Evolutionary conservation across 2,329 filamentous ascomycete genomes (phyloP).

Genomic region (Boeremia lycopersici): DNA sequence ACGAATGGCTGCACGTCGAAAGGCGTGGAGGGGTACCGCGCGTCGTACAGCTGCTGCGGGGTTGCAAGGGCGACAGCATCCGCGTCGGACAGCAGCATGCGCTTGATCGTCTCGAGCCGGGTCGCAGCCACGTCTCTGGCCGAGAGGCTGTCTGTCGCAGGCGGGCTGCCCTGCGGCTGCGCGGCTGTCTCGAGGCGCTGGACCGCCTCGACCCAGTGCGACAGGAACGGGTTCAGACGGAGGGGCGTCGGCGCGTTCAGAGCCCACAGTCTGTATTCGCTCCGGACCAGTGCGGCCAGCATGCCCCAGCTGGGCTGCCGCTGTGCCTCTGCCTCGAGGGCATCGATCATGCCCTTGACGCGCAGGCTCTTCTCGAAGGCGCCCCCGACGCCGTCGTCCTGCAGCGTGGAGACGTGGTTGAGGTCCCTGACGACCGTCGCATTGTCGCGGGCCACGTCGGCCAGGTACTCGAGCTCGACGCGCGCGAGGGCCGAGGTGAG

Average conservation of each 20-base stretch:
- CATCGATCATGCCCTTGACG: slow-evolving; percentile 43
- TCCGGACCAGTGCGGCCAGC: slow-evolving; percentile 41
- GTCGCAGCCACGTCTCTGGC: slow-evolving; percentile 25
- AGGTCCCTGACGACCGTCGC: slow-evolving; percentile 21
- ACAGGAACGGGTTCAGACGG: slow-evolving; percentile 46
- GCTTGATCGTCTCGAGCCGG: slow-evolving; percentile 37
- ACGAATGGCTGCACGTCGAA: slow-evolving; percentile 41
- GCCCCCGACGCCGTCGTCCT: slow-evolving; percentile 12
- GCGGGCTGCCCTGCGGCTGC: background rate
- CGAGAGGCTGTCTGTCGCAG: slow-evolving; percentile 5
- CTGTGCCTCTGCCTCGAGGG: slow-evolving; percentile 27
- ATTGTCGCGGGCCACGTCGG: slow-evolving; percentile 25
- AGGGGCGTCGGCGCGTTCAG: slow-evolving; percentile 39
- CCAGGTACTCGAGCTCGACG: slow-evolving; percentile 32
- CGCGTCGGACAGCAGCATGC: slow-evolving; percentile 25
- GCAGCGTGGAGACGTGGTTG: slow-evolving; percentile 7
- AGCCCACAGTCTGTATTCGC: slow-evolving; percentile 45
- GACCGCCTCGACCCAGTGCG: slow-evolving; percentile 49
- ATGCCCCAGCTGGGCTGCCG: slow-evolving; percentile 25
- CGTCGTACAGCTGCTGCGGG: slow-evolving; percentile 25
- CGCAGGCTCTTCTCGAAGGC: slow-evolving; percentile 38
- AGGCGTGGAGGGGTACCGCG: slow-evolving; percentile 16
- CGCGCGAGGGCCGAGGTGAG: slow-evolving; percentile 29
- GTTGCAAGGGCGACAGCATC: slow-evolving; percentile 15
- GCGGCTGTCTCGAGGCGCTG: slow-evolving; percentile 21